phyloP scores from a whole-genome alignment of 2,329 filamentous ascomycete species.

The Pseudogymnoascus destructans region DNA sequence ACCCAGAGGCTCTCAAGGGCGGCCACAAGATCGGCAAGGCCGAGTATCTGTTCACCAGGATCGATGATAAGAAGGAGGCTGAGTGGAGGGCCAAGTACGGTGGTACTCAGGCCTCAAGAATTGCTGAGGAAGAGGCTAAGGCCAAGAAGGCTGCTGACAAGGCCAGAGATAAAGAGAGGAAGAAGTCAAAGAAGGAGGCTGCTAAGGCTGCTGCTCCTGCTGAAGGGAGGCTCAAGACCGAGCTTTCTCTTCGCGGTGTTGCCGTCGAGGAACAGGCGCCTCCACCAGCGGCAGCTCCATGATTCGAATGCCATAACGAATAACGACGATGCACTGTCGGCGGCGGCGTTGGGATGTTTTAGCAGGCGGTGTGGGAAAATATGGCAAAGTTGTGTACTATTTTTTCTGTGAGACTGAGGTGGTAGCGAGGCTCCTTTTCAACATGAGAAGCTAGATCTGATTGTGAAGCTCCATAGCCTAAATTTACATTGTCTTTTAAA shows the following conservation, averaged over 20 bases:
- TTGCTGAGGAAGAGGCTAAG: slow-evolving; percentile 55
- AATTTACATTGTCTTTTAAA: slow-evolving; percentile 3
- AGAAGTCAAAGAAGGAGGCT: slow-evolving; percentile 32
- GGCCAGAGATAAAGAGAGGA: slow-evolving; percentile 32
- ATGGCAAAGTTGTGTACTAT: not conserved
- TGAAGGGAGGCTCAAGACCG: slow-evolving; percentile 9
- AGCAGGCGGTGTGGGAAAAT: not conserved
- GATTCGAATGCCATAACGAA: not conserved
- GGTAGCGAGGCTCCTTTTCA: not conserved
- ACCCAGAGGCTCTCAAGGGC: slow-evolving; percentile 45
- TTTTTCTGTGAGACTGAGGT: not conserved
- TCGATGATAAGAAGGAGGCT: slow-evolving; percentile 67
- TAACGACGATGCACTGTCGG: slow-evolving; percentile 4
- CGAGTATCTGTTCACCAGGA: slow-evolving; percentile 66
- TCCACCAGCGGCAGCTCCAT: slow-evolving; percentile 24
- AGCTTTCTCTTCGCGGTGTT: slow-evolving; percentile 21
- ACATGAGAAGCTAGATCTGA: slow-evolving; percentile 5
- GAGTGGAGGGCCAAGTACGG: slow-evolving; percentile 72
- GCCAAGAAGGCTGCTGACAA: slow-evolving; percentile 28
- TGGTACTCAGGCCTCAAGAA: slow-evolving; percentile 50
- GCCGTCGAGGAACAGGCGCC: slow-evolving; percentile 25
- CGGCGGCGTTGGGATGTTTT: not conserved
- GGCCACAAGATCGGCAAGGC: slow-evolving; percentile 75
- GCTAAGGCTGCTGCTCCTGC: slow-evolving; percentile 9
- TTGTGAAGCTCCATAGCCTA: slow-evolving; percentile 6